Conservation (phyloP, 2,329 filamentous ascomycete genomes). For the Sporothrix brunneoviolacea region DNA sequence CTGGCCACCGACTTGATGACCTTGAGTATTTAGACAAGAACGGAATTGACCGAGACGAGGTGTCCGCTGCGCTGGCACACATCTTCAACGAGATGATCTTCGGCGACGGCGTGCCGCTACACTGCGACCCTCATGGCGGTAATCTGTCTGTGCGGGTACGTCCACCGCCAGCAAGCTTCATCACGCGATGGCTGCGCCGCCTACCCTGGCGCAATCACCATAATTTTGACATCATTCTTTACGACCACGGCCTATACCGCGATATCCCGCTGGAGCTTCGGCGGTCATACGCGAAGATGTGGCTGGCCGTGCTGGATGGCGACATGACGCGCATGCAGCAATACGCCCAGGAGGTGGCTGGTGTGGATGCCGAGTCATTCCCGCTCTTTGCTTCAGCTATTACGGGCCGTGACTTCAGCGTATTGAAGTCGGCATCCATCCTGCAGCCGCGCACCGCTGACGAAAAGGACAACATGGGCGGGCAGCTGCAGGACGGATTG, state of each 20-base stretch:
- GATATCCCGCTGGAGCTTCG: constrained; percentile 75
- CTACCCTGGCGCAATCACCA: constrained; percentile 33
- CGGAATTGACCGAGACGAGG: constrained; percentile 88
- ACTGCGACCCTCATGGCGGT: constrained; percentile 95
- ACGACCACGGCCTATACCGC: constrained; percentile 94
- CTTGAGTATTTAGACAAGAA: constrained; percentile 78
- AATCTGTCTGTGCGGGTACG: constrained; percentile 72
- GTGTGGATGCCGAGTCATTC: constrained; percentile 83
- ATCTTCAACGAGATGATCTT: constrained; percentile 99
- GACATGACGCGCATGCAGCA: constrained; percentile 81
- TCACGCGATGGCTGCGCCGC: background rate
- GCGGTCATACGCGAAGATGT: constrained; percentile 89
- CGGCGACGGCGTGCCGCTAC: constrained; percentile 75
- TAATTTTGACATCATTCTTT: constrained; percentile 94
- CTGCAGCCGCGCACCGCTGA: constrained; percentile 53
- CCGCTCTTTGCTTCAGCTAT: constrained; percentile 94
- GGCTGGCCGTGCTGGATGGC: constrained; percentile 89
- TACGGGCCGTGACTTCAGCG: constrained; percentile 82
- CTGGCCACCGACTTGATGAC: constrained; percentile 82
- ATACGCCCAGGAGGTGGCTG: constrained; percentile 83
- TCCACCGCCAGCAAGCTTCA: background rate
- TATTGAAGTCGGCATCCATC: constrained; percentile 55
- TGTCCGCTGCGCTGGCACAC: constrained; percentile 79
- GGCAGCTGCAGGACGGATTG: constrained; percentile 79
- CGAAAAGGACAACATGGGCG: constrained; percentile 83